A percentile compares a stretch with the other conserved stretches of the same genome.
phyloP scores from a whole-genome alignment of 1,284 basidiomycete species.

The Cryptococcus sp. region DNA sequence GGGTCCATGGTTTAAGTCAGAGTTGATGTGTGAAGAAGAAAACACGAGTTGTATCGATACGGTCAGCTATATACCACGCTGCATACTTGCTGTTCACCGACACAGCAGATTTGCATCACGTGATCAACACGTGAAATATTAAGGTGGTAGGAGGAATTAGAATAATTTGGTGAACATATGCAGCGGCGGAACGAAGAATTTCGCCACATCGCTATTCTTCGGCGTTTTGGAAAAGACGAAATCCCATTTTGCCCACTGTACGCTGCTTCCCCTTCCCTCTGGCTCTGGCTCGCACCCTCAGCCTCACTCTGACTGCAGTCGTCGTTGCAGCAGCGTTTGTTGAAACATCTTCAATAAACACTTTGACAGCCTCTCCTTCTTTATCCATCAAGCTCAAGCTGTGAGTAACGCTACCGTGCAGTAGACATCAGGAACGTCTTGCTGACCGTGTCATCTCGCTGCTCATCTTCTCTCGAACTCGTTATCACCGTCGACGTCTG shows the following conservation, averaged over 20 bases:
- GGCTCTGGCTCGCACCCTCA: slow-evolving; percentile 2
- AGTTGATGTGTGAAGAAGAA: slow-evolving; percentile 19
- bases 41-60: not conserved
- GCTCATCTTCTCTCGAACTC: not conserved
- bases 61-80: not conserved
- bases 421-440: not conserved
- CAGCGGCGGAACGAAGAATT: slow-evolving; percentile 4
- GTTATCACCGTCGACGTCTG: slow-evolving; percentile 1
- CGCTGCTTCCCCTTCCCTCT: not conserved
- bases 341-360: slow-evolving; percentile 3
- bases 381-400: slow-evolving; percentile 25
- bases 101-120: not conserved
- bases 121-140: no score
- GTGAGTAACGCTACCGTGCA: slow-evolving; percentile 11
- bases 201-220: slow-evolving; percentile 17
- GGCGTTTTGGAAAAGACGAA: slow-evolving; percentile 11
- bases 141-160: not conserved
- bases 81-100: not conserved
- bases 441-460: slow-evolving; percentile 20
- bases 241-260: slow-evolving; percentile 7
- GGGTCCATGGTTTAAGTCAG: slow-evolving; percentile 30
- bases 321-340: slow-evolving; percentile 3
- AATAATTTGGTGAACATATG: not conserved
- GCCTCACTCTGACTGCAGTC: slow-evolving; percentile 1
- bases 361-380: slow-evolving; percentile 7